phyloP scores from a whole-genome alignment of 345 rosid genomes.

The Eucalyptus pauciflora region DNA sequence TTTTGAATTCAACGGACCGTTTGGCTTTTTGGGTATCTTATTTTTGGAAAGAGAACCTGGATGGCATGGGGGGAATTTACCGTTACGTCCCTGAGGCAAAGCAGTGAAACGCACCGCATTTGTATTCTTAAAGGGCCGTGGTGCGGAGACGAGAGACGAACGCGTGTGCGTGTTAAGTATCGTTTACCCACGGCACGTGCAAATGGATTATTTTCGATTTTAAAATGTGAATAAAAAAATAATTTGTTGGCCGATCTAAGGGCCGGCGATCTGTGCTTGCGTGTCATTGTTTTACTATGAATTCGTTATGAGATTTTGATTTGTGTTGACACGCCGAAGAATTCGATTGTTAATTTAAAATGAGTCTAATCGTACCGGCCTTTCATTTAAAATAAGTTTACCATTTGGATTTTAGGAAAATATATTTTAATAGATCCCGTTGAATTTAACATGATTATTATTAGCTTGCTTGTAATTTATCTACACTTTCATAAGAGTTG shows the following conservation, averaged over 20 bases:
- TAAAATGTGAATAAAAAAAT: background rate
- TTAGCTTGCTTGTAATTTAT: background rate
- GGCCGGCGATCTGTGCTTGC: background rate
- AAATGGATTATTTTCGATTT: background rate
- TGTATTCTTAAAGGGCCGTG: background rate
- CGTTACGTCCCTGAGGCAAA: background rate
- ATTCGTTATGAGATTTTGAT: background rate
- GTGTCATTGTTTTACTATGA: background rate
- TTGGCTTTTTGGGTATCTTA: background rate
- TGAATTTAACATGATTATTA: background rate
- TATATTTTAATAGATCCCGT: no score
- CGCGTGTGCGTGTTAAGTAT: background rate
- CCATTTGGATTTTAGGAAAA: background rate
- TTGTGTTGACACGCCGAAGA: rapidly evolving
- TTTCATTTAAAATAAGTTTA: no score
- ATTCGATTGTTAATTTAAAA: background rate
- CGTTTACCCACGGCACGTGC: background rate
- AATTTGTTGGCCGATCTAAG: background rate
- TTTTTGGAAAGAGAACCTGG: background rate
- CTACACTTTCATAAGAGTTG: background rate
- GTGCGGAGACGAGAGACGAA: background rate
- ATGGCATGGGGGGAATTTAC: background rate
- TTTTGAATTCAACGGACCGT: conserved; percentile 20
- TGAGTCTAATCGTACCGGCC: background rate
- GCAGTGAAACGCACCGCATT: background rate